phyloP scores from a whole-genome alignment of 1,139 yeast species.

The Hanseniaspora gamundiae region DNA sequence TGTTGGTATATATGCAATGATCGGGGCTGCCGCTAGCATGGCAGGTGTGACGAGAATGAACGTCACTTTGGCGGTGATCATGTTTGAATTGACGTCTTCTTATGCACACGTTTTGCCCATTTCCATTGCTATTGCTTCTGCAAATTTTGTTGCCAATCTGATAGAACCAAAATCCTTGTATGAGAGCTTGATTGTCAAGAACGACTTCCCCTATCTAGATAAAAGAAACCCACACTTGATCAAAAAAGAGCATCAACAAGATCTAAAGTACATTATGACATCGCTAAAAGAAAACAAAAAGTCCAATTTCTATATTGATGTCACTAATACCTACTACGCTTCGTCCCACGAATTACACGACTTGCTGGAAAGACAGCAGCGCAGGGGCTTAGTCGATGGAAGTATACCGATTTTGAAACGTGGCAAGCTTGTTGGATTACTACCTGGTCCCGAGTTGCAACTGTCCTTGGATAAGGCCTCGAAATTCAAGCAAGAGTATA shows the following conservation, averaged over 20 bases:
- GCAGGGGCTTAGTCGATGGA: slow-evolving; percentile 39
- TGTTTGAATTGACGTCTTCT: slow-evolving; percentile 50
- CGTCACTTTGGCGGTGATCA: slow-evolving; percentile 45
- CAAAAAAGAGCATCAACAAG: slow-evolving; percentile 21
- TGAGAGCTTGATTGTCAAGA: slow-evolving; percentile 37
- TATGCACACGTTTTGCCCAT: slow-evolving; percentile 50
- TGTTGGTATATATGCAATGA: slow-evolving; percentile 54
- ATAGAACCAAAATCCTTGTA: slow-evolving; percentile 43
- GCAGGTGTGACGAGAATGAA: slow-evolving; percentile 62
- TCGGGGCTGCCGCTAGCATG: slow-evolving; percentile 57
- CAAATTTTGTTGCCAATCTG: slow-evolving; percentile 46
- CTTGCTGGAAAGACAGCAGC: slow-evolving; percentile 30
- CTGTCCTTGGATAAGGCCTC: slow-evolving; percentile 37
- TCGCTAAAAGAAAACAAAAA: slow-evolving; percentile 1
- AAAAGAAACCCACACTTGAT: slow-evolving; percentile 27
- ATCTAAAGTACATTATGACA: slow-evolving; percentile 34
- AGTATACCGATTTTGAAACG: slow-evolving; percentile 37
- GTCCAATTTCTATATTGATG: slow-evolving; percentile 24
- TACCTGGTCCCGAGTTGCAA: slow-evolving; percentile 44
- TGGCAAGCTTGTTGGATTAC: slow-evolving; percentile 33
- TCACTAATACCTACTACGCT: slow-evolving; percentile 30
- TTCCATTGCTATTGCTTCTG: slow-evolving; percentile 43
- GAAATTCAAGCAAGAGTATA: slow-evolving; percentile 24
- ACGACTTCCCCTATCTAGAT: slow-evolving; percentile 45
- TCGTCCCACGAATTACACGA: slow-evolving; percentile 26